These are phyloP conservation scores for Fusarium lyarnte DNA, from an alignment of 2,329 filamentous ascomycete genomes.

Conservation along the genomic window DNA sequence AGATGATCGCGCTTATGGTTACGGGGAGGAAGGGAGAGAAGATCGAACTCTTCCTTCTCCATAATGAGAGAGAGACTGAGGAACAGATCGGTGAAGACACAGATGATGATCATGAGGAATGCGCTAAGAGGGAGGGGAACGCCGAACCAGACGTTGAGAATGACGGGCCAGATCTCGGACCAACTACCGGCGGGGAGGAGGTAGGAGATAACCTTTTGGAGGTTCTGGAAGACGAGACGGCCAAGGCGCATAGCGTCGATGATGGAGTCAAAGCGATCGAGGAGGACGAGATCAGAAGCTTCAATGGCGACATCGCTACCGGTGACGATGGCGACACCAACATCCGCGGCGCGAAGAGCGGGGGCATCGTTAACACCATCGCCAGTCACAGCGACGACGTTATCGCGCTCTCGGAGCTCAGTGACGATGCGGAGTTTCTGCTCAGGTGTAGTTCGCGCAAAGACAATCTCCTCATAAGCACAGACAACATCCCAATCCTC, in stretches of 20 bases:
- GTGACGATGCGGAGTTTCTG: slow-evolving; percentile 79
- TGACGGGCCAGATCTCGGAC: slow-evolving; percentile 67
- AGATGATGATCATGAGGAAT: slow-evolving; percentile 68
- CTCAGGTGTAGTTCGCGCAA: slow-evolving; percentile 73
- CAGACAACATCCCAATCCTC: slow-evolving; percentile 58
- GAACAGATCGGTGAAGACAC: slow-evolving; percentile 65
- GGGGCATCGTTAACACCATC: slow-evolving; percentile 76
- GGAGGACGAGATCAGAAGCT: slow-evolving; percentile 72
- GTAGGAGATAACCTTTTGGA: slow-evolving; percentile 55
- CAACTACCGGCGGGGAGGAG: slow-evolving; percentile 62
- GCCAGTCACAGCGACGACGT: slow-evolving; percentile 76
- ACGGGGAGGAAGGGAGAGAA: slow-evolving; percentile 60
- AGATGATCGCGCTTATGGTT: slow-evolving; percentile 61
- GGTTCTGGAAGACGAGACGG: slow-evolving; percentile 53
- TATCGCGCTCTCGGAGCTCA: slow-evolving; percentile 67
- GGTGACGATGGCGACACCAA: slow-evolving; percentile 73
- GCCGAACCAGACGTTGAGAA: slow-evolving; percentile 66
- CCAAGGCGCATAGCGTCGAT: slow-evolving; percentile 68
- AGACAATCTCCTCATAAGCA: slow-evolving; percentile 68
- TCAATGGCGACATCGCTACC: slow-evolving; percentile 73
- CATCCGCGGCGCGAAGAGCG: slow-evolving; percentile 71
- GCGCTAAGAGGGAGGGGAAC: slow-evolving; percentile 61
- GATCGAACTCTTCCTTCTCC: slow-evolving; percentile 65
- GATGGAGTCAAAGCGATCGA: slow-evolving; percentile 77
- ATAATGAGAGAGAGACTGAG: slow-evolving; percentile 61